These are phyloP conservation scores for Suhomyces panamericanus DNA, from an alignment of 1,139 yeast genomes.

Conservation along the genomic window DNA sequence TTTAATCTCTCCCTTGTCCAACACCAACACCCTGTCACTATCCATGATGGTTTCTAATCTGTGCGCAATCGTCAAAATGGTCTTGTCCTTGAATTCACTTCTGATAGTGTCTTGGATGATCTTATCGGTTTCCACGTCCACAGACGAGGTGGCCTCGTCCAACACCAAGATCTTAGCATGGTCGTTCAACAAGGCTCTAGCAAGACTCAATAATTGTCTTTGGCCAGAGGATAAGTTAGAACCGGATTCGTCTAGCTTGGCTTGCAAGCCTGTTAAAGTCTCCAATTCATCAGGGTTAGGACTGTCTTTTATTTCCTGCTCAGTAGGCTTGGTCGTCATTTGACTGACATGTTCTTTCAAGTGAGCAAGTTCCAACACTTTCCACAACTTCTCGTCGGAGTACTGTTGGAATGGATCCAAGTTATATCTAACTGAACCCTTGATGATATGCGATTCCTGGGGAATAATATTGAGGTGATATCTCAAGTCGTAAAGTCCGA, in stretches of 20 bases:
- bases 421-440: slow-evolving; percentile 31
- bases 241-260: slow-evolving; percentile 33
- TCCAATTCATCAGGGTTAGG: slow-evolving; percentile 16
- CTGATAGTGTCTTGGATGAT: slow-evolving; percentile 28
- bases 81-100: slow-evolving; percentile 24
- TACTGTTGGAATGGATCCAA: slow-evolving; percentile 31
- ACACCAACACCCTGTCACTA: slow-evolving; percentile 27
- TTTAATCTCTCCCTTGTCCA: slow-evolving; percentile 24
- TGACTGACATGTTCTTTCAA: slow-evolving; percentile 29
- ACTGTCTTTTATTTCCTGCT: slow-evolving; percentile 19
- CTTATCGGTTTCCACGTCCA: slow-evolving; percentile 30
- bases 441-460: slow-evolving; percentile 33
- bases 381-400: slow-evolving; percentile 29
- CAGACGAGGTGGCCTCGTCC: slow-evolving; percentile 31
- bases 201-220: slow-evolving; percentile 39
- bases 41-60: slow-evolving; percentile 29
- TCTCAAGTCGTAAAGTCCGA: slow-evolving; percentile 32
- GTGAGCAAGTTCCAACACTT: slow-evolving; percentile 30
- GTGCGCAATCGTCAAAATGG: slow-evolving; percentile 29
- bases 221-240: slow-evolving; percentile 41
- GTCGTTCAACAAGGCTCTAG: slow-evolving; percentile 36
- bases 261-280: slow-evolving; percentile 21
- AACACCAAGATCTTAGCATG: slow-evolving; percentile 24
- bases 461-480: slow-evolving; percentile 32
- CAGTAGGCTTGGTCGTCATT: slow-evolving; percentile 29